Percentiles rank a stretch among this genome's conserved stretches.
These are phyloP conservation scores for Avena insularis DNA, from an alignment of 176 grass and related monocot genomes.

Conservation along the genomic window DNA sequence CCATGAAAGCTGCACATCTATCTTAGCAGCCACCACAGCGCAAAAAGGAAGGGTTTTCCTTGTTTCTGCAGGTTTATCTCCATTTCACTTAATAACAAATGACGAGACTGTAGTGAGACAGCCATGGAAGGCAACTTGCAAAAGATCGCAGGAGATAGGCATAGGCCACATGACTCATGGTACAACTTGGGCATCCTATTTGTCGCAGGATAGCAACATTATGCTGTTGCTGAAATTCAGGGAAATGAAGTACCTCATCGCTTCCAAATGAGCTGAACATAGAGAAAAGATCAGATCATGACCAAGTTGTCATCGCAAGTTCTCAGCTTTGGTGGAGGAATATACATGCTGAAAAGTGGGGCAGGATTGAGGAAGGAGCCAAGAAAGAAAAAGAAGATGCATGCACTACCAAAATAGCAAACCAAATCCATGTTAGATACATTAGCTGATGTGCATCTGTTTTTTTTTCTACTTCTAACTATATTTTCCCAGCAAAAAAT, in stretches of 20 bases:
- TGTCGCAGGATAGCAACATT: neutral
- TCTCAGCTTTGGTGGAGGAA: slow-evolving; percentile 36
- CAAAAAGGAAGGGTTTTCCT: neutral
- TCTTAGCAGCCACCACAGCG: neutral
- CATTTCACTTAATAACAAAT: neutral
- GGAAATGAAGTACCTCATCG: neutral
- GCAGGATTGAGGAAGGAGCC: neutral
- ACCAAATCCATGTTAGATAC: neutral
- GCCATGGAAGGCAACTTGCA: slow-evolving; percentile 19
- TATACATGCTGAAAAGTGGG: slow-evolving; percentile 24
- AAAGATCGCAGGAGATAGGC: slow-evolving; percentile 17
- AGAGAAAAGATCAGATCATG: neutral
- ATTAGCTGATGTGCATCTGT: neutral
- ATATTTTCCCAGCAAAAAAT: neutral
- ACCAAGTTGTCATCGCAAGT: slow-evolving; percentile 23
- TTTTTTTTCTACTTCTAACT: neutral
- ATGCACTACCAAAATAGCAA: slow-evolving; percentile 6
- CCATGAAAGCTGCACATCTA: slow-evolving; percentile 23
- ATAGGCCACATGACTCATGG: neutral
- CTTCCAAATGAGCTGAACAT: slow-evolving; percentile 19
- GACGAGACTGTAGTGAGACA: slow-evolving; percentile 8
- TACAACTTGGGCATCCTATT: slow-evolving; percentile 25
- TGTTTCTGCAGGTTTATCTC: slow-evolving; percentile 12
- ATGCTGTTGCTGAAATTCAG: neutral
- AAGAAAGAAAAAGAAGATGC: slow-evolving; percentile 14